phyloP scores from a whole-genome alignment of 2,329 filamentous ascomycete species.

The Xylaria sp. region DNA sequence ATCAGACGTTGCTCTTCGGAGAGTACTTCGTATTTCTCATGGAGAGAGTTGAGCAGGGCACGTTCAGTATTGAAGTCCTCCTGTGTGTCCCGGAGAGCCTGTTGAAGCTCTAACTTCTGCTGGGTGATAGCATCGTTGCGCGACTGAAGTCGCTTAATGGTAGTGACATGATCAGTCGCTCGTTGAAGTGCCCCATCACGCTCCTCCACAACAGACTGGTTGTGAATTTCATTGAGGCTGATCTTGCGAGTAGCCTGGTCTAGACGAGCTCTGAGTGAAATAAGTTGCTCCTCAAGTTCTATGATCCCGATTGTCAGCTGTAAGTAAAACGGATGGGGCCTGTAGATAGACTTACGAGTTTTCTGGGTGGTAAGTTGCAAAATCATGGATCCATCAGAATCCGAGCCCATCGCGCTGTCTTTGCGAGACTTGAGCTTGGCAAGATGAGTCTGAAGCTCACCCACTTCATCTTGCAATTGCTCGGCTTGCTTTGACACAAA shows the following conservation, averaged over 20 bases:
- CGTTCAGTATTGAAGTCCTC: constrained; percentile 50
- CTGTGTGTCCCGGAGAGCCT: constrained; percentile 46
- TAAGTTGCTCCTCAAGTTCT: constrained; percentile 70
- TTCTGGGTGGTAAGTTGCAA: constrained; percentile 63
- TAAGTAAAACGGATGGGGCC: constrained; percentile 16
- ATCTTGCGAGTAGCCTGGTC: constrained; percentile 72
- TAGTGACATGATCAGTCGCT: constrained; percentile 63
- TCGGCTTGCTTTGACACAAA: constrained; percentile 66
- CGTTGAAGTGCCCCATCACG: constrained; percentile 73
- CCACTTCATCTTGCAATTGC: constrained; percentile 63
- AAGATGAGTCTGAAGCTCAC: constrained; percentile 61
- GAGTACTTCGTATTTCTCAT: constrained; percentile 47
- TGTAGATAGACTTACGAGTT: constrained; percentile 60
- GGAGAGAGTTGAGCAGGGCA: constrained; percentile 51
- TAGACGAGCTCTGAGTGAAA: constrained; percentile 69
- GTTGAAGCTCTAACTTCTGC: constrained; percentile 58
- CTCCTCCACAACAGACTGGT: constrained; percentile 70
- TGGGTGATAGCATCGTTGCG: constrained; percentile 56
- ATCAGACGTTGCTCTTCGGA: constrained; percentile 56
- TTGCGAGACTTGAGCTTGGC: constrained; percentile 57
- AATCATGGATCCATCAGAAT: constrained; percentile 56
- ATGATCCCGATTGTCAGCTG: constrained; percentile 21
- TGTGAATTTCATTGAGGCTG: constrained; percentile 71
- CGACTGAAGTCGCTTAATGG: constrained; percentile 58
- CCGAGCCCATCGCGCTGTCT: constrained; percentile 57